Percentiles rank a stretch among this genome's conserved stretches.
Evolutionary conservation across 805 yeast species (phyloP).

Genomic region (Metschnikowia borealis): DNA sequence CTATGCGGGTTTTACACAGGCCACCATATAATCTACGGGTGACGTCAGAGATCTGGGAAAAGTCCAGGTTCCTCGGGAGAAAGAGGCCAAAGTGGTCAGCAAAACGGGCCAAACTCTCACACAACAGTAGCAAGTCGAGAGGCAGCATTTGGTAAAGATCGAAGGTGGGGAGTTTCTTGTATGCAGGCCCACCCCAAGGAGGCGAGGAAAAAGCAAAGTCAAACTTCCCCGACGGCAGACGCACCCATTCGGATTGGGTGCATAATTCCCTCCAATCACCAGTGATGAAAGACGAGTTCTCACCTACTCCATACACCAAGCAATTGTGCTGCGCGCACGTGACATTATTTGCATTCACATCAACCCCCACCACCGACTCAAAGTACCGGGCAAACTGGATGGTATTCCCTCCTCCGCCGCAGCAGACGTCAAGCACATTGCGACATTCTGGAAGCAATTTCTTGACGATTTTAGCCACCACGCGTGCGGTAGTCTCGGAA

Average conservation of each 20-base stretch:
- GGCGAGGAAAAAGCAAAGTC: constrained; percentile 73
- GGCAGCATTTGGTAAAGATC: constrained; percentile 48
- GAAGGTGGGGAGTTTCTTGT: constrained; percentile 36
- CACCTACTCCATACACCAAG: constrained; percentile 53
- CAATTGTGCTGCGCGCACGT: constrained; percentile 65
- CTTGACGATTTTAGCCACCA: constrained; percentile 50
- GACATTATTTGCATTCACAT: constrained; percentile 55
- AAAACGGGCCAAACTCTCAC: constrained; percentile 39
- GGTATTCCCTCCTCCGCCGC: constrained; percentile 87
- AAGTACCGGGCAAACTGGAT: constrained; percentile 68
- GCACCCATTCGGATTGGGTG: constrained; percentile 30
- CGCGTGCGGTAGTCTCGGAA: constrained; percentile 68
- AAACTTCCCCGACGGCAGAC: constrained; percentile 25
- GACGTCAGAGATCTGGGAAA: constrained; percentile 47
- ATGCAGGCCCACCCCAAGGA: constrained; percentile 84
- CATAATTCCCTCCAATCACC: constrained; percentile 48
- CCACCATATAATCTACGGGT: constrained; percentile 35
- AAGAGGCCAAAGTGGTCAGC: constrained; percentile 53
- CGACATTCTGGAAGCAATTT: constrained; percentile 48
- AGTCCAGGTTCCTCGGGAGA: constrained; percentile 57
- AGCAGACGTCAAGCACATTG: constrained; percentile 61
- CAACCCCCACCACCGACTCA: constrained; percentile 57
- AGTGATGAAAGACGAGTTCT: constrained; percentile 44
- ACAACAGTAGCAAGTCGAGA: constrained; percentile 41
- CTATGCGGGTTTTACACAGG: constrained; percentile 11